Percentiles rank a stretch among this genome's conserved stretches.
Conservation (phyloP, 805 yeast species). For the Candida coleopterorum region DNA sequence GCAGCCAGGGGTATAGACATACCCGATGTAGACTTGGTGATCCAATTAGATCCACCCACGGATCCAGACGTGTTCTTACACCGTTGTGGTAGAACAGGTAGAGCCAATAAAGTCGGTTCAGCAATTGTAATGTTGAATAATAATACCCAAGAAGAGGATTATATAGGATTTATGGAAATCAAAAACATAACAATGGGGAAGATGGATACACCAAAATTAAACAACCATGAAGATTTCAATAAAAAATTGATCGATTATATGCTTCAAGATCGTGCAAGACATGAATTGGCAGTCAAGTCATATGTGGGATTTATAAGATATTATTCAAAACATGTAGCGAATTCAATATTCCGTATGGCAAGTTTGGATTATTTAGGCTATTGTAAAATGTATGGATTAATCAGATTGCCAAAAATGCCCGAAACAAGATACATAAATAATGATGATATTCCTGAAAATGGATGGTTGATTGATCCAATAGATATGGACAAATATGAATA, state of each 20-base stretch:
- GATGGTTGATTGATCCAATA: slow-evolving; percentile 62
- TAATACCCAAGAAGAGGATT: slow-evolving; percentile 76
- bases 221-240: slow-evolving; percentile 25
- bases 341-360: slow-evolving; percentile 77
- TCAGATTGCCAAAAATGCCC: slow-evolving; percentile 92
- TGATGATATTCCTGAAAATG: slow-evolving; percentile 57
- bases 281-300: slow-evolving; percentile 74
- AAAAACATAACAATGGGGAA: slow-evolving; percentile 50
- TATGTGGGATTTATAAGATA: slow-evolving; percentile 80
- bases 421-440: slow-evolving; percentile 55
- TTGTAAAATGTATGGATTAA: slow-evolving; percentile 73
- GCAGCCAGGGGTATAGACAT: slow-evolving; percentile 97
- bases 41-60: slow-evolving; percentile 94
- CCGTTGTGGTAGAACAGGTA: slow-evolving; percentile 91
- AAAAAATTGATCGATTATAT: slow-evolving; percentile 46
- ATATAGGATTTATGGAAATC: slow-evolving; percentile 73
- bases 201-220: slow-evolving; percentile 20
- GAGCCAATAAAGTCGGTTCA: slow-evolving; percentile 81
- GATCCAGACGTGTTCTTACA: slow-evolving; percentile 90
- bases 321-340: slow-evolving; percentile 83
- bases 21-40: slow-evolving; percentile 87
- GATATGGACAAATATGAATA: slow-evolving; percentile 68
- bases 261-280: slow-evolving; percentile 68
- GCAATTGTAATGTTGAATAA: slow-evolving; percentile 70
- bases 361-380: slow-evolving; percentile 66